phyloP scores from a whole-genome alignment of 2,329 filamentous ascomycete genomes.

The Fusarium sp. region DNA sequence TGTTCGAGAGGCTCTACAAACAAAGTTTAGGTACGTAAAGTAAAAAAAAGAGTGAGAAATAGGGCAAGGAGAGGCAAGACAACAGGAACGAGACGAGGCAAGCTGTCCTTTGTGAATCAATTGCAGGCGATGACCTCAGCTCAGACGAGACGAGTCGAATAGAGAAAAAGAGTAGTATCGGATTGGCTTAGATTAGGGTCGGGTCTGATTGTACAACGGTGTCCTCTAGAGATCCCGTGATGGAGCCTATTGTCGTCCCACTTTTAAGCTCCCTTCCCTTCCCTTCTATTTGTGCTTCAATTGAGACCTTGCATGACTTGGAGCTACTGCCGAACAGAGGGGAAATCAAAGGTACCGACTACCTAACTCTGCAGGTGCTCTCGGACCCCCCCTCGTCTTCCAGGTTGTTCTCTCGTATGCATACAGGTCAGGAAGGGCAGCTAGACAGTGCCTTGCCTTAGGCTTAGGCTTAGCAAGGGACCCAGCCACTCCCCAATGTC shows the following conservation, averaged over 20 bases:
- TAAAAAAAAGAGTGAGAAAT: conserved; percentile 20
- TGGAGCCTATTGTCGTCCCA: conserved; percentile 42
- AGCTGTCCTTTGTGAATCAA: conserved; percentile 44
- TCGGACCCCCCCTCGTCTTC: background rate
- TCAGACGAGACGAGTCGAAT: conserved; percentile 21
- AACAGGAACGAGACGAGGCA: conserved; percentile 31
- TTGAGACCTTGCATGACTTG: background rate
- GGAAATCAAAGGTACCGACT: conserved; percentile 12
- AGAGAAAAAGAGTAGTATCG: conserved; percentile 12
- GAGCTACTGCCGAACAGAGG: conserved; percentile 8
- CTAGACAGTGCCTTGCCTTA: background rate
- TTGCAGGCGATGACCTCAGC: conserved; percentile 47
- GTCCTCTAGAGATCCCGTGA: conserved; percentile 54
- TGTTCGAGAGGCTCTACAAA: conserved; percentile 26
- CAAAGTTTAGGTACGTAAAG: conserved; percentile 10
- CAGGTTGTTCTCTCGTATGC: background rate
- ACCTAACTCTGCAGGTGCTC: conserved; percentile 9
- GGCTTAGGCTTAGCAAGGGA: background rate
- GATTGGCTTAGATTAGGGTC: conserved; percentile 4
- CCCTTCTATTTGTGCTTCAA: conserved; percentile 10
- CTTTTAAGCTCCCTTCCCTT: conserved; percentile 38
- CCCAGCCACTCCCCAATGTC: conserved; percentile 29
- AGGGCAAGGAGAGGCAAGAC: conserved; percentile 38
- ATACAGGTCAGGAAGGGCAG: background rate
- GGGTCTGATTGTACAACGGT: conserved; percentile 48